A percentile compares a stretch with the other conserved stretches of the same genome.
Evolutionary conservation across 2,329 filamentous ascomycete species (phyloP).

Genomic region (Chaetomiaceae sp.): DNA sequence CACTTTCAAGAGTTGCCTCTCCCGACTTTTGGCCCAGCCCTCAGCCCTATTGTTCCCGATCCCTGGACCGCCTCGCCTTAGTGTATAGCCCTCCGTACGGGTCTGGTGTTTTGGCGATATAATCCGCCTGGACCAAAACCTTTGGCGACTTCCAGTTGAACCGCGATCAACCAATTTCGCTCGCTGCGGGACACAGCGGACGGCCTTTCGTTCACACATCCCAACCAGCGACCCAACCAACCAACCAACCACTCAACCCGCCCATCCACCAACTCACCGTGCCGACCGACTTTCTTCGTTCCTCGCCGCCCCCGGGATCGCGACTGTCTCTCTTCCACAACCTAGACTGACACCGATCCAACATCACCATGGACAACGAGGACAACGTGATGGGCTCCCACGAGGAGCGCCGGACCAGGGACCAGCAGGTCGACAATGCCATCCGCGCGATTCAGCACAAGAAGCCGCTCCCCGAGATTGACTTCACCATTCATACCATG

Average conservation of each 20-base stretch:
- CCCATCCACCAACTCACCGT: neutral
- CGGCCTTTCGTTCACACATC: conserved; percentile 5
- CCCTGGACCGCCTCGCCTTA: conserved; percentile 12
- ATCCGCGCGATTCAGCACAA: conserved; percentile 90
- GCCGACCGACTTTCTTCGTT: conserved; percentile 4
- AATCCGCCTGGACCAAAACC: neutral
- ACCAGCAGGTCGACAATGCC: conserved; percentile 74
- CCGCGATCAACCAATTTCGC: conserved; percentile 2
- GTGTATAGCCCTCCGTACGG: conserved; percentile 1
- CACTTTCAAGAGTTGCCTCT: conserved; percentile 3
- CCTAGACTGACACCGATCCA: neutral
- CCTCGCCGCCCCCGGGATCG: neutral
- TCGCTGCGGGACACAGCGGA: conserved; percentile 17
- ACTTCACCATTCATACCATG: conserved; percentile 98
- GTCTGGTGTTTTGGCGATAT: neutral
- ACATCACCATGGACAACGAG: conserved; percentile 19
- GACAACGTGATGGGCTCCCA: conserved; percentile 40
- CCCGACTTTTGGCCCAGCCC: conserved; percentile 10
- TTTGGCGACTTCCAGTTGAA: neutral
- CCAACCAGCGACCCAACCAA: neutral
- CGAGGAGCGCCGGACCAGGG: conserved; percentile 43
- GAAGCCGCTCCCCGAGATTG: conserved; percentile 93
- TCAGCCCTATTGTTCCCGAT: conserved; percentile 24
- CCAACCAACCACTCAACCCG: neutral
- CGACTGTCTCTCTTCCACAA: neutral